Percentiles rank a stretch among this genome's conserved stretches.
Evolutionary conservation across 2,329 filamentous ascomycete genomes (phyloP).

Genomic region (Allantophomopsis cytisporea): DNA sequence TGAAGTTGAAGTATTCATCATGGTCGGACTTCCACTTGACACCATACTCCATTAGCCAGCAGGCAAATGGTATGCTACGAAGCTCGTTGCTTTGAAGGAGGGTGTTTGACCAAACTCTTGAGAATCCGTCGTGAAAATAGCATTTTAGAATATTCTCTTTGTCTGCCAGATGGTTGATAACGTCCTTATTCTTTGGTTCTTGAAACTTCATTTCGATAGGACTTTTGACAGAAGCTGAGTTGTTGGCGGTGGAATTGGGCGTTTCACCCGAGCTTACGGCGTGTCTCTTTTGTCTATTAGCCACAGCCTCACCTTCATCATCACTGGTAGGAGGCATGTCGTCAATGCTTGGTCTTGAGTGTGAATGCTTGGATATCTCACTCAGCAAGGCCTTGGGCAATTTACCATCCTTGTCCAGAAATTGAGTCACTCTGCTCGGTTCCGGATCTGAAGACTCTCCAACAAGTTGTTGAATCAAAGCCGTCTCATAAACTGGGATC

Average conservation of each 20-base stretch:
- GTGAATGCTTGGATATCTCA: neutral
- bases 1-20: neutral
- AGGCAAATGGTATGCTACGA: slow-evolving; percentile 32
- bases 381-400: neutral
- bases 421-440: slow-evolving; percentile 4
- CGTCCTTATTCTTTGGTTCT: slow-evolving; percentile 34
- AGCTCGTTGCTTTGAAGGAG: no score
- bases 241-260: slow-evolving; percentile 4
- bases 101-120: no score
- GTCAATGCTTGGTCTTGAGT: neutral
- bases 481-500: no score
- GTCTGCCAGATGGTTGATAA: no score
- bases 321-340: slow-evolving; percentile 2
- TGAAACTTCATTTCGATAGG: neutral
- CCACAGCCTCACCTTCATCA: slow-evolving; percentile 2
- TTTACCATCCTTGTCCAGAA: no score
- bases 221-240: slow-evolving; percentile 3
- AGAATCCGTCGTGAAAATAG: no score
- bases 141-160: no score
- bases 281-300: slow-evolving; percentile 2
- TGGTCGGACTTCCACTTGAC: slow-evolving; percentile 23
- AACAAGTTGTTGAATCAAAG: no score
- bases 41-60: slow-evolving; percentile 61
- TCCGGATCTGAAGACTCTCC: slow-evolving; percentile 8
- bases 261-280: no score